These are phyloP conservation scores for Candida sakaeoensis DNA, from an alignment of 805 yeast species.

Conservation along the genomic window DNA sequence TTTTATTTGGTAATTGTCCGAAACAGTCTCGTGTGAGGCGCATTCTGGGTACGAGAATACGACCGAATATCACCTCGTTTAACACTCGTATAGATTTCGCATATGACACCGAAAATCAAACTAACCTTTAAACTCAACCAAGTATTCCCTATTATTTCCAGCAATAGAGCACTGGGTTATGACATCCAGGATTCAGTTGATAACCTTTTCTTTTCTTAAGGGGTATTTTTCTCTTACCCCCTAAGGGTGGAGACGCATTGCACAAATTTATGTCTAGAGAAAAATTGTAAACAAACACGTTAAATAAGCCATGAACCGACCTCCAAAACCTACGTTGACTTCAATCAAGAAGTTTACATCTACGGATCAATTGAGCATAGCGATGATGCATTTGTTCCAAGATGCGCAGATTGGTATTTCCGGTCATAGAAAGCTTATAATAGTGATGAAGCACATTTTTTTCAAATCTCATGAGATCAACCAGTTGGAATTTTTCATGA, in stretches of 20 bases:
- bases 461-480: slow-evolving; percentile 50
- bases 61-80: slow-evolving; percentile 2
- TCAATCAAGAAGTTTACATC: slow-evolving; percentile 18
- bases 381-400: slow-evolving; percentile 69
- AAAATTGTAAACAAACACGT: slow-evolving; percentile 7
- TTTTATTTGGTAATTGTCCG: neutral
- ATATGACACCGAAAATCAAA: neutral
- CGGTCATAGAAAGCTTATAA: slow-evolving; percentile 72
- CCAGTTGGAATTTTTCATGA: slow-evolving; percentile 55
- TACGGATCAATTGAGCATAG: slow-evolving; percentile 24
- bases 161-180: too few relatives aligned
- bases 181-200: too few relatives aligned
- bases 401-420: slow-evolving; percentile 73
- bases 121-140: too few relatives aligned
- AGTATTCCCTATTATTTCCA: too few relatives aligned
- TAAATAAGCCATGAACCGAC: slow-evolving; percentile 4
- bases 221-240: slow-evolving; percentile 2
- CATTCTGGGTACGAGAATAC: slow-evolving; percentile 3
- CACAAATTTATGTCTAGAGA: neutral
- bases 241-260: neutral
- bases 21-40: slow-evolving; percentile 1
- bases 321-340: slow-evolving; percentile 13
- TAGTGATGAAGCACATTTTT: slow-evolving; percentile 58
- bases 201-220: neutral
- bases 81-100: slow-evolving; percentile 2